phyloP scores from a whole-genome alignment of 108 stramenopile species.

The Nitzschia sp. region DNA sequence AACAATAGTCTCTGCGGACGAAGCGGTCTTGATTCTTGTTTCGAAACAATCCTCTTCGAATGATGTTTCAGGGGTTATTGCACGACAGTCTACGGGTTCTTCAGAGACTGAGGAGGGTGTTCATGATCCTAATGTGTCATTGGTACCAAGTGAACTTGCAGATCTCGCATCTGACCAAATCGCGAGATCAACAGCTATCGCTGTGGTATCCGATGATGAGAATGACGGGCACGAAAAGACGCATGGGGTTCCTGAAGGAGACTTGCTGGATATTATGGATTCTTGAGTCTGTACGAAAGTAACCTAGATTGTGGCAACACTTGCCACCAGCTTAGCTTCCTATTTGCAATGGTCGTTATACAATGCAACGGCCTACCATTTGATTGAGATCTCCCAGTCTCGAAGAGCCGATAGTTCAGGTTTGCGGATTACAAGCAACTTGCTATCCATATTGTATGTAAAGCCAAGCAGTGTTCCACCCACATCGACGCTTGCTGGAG shows the following conservation, averaged over 20 bases:
- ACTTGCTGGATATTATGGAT: no score
- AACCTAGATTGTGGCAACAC: no score
- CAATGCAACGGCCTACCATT: constrained; percentile 6
- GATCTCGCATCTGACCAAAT: neutral
- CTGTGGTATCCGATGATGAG: constrained; percentile 11
- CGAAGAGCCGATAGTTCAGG: constrained; percentile 67
- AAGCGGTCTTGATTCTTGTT: no score
- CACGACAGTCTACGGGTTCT: no score
- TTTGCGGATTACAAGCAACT: constrained; percentile 74
- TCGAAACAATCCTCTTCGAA: no score
- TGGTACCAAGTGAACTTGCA: neutral
- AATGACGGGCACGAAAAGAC: neutral
- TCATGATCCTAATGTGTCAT: neutral
- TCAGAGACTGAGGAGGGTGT: neutral
- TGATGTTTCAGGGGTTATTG: no score
- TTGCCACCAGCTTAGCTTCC: neutral
- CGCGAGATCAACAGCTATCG: neutral
- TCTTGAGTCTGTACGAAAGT: no score
- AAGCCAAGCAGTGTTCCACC: constrained; percentile 40
- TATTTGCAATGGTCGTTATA: neutral
- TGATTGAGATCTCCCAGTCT: constrained; percentile 57
- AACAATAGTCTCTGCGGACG: no score
- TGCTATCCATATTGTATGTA: constrained; percentile 48
- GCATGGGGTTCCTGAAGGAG: no score
- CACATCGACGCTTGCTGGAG: constrained; percentile 38